Conservation (phyloP, 768 basidiomycete species). For the Podaxis sp. region DNA sequence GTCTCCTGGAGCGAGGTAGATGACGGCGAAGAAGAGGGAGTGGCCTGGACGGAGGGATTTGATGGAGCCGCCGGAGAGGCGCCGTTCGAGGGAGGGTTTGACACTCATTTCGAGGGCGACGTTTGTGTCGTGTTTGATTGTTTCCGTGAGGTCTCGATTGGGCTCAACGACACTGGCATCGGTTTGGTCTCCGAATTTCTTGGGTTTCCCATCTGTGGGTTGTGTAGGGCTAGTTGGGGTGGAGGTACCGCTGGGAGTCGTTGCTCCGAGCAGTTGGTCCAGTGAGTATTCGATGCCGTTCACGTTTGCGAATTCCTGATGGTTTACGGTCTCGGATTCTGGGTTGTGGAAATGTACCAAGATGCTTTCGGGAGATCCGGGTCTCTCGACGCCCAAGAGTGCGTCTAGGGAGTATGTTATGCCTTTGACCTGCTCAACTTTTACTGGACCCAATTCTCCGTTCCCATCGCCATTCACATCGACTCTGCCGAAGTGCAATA, state of each 20-base stretch:
- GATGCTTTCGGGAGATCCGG: conserved; percentile 42
- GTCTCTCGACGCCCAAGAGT: conserved; percentile 75
- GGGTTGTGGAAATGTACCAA: conserved; percentile 35
- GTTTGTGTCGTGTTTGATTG: conserved; percentile 62
- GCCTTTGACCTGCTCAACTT: conserved; percentile 95
- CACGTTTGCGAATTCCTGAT: conserved; percentile 91
- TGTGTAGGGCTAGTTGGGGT: conserved; percentile 22
- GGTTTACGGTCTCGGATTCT: conserved; percentile 68
- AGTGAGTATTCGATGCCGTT: conserved; percentile 97
- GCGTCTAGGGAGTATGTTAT: conserved; percentile 96
- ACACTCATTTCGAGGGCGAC: conserved; percentile 77
- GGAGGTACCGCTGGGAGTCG: conserved; percentile 17
- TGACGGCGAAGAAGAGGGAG: conserved; percentile 87
- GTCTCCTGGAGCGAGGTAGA: conserved; percentile 98
- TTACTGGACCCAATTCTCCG: not conserved
- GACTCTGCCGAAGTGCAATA: conserved; percentile 91
- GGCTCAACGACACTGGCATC: conserved; percentile 75
- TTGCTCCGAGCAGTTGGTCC: conserved; percentile 81
- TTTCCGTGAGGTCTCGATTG: conserved; percentile 51
- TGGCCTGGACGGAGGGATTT: conserved; percentile 70
- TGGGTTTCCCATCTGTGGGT: conserved; percentile 37
- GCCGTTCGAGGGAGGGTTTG: conserved; percentile 26
- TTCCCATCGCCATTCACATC: conserved; percentile 46
- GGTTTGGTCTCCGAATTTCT: conserved; percentile 65
- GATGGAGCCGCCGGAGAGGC: conserved; percentile 36